Percentiles rank a stretch among this genome's conserved stretches.
These are phyloP conservation scores for Didymella sp. DNA, from an alignment of 2,329 filamentous ascomycete genomes.

Conservation along the genomic window DNA sequence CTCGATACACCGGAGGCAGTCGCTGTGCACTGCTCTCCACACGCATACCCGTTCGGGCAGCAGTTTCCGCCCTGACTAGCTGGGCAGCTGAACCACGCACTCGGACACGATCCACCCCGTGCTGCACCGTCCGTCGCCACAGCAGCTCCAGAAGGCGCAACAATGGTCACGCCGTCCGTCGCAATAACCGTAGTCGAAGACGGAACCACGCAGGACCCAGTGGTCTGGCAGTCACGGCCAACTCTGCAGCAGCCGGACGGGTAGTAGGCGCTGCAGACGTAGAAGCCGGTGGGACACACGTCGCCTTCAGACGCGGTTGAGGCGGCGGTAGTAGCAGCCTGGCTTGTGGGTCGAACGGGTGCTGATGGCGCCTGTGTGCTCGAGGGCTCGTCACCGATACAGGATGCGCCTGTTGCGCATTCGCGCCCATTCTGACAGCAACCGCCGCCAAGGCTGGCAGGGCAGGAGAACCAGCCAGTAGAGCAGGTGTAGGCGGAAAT, in stretches of 20 bases:
- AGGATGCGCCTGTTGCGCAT: slow-evolving; percentile 52
- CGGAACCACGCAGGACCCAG: slow-evolving; percentile 70
- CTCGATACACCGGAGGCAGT: slow-evolving; percentile 38
- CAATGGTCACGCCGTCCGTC: slow-evolving; percentile 72
- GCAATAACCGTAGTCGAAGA: slow-evolving; percentile 68
- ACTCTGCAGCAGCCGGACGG: slow-evolving; percentile 87
- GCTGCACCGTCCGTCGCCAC: slow-evolving; percentile 44
- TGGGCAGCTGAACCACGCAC: slow-evolving; percentile 79
- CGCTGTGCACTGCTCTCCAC: slow-evolving; percentile 47
- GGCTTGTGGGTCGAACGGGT: slow-evolving; percentile 54
- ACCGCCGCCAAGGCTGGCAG: slow-evolving; percentile 56
- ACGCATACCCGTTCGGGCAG: slow-evolving; percentile 69
- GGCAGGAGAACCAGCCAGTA: slow-evolving; percentile 56
- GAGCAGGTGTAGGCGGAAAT: slow-evolving; percentile 52
- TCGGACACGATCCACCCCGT: slow-evolving; percentile 66
- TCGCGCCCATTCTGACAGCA: slow-evolving; percentile 57
- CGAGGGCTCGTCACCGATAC: slow-evolving; percentile 43
- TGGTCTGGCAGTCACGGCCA: slow-evolving; percentile 81
- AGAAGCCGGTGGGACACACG: slow-evolving; percentile 86
- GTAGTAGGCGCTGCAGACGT: slow-evolving; percentile 84
- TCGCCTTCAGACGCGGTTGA: slow-evolving; percentile 74
- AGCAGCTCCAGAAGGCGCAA: slow-evolving; percentile 64
- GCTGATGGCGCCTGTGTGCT: slow-evolving; percentile 49
- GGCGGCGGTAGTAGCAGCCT: slow-evolving; percentile 63
- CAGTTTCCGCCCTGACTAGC: slow-evolving; percentile 75